A percentile compares a stretch with the other conserved stretches of the same genome.
Evolutionary conservation across 352 stramenopile species (phyloP).

Genomic region (Sclerospora graminicola): DNA sequence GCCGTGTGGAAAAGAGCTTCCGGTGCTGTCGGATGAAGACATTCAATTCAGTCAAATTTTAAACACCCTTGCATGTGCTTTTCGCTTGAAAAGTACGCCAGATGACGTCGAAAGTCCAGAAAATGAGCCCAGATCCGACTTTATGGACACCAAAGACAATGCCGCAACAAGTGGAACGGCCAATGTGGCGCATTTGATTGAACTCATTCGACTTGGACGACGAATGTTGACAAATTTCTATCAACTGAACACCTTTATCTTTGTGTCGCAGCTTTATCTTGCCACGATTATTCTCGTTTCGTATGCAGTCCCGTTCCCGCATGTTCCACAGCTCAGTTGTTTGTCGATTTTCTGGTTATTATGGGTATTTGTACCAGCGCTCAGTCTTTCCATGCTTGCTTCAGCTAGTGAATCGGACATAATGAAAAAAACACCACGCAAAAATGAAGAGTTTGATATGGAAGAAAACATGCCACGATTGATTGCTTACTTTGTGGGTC

Average conservation of each 20-base stretch:
- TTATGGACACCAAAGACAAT: conserved; percentile 12
- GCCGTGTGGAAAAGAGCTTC: conserved; percentile 38
- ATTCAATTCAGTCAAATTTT: conserved; percentile 77
- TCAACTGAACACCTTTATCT: conserved; percentile 78
- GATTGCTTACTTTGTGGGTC: conserved; percentile 53
- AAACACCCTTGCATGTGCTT: conserved; percentile 71
- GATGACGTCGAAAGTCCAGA: conserved; percentile 11
- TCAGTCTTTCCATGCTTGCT: conserved; percentile 74
- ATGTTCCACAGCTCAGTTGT: conserved; percentile 63
- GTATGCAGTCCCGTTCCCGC: conserved; percentile 65
- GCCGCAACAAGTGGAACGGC: conserved; percentile 25
- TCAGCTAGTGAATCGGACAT: conserved; percentile 53
- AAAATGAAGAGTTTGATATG: conserved; percentile 68
- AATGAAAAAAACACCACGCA: conserved; percentile 80
- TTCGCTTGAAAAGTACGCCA: conserved; percentile 36
- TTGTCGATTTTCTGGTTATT: conserved; percentile 78
- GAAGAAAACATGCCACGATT: conserved; percentile 49
- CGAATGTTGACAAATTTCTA: conserved; percentile 79
- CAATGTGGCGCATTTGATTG: conserved; percentile 59
- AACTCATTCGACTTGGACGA: conserved; percentile 69
- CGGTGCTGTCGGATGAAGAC: conserved; percentile 64
- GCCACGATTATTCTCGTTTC: conserved; percentile 58
- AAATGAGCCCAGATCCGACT: conserved; percentile 1
- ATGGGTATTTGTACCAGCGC: conserved; percentile 62
- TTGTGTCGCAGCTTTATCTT: conserved; percentile 75